Percentiles rank a stretch among this genome's conserved stretches.
Conservation (phyloP, 2,329 filamentous ascomycete species). For the Aspergillus quadrilineatus region DNA sequence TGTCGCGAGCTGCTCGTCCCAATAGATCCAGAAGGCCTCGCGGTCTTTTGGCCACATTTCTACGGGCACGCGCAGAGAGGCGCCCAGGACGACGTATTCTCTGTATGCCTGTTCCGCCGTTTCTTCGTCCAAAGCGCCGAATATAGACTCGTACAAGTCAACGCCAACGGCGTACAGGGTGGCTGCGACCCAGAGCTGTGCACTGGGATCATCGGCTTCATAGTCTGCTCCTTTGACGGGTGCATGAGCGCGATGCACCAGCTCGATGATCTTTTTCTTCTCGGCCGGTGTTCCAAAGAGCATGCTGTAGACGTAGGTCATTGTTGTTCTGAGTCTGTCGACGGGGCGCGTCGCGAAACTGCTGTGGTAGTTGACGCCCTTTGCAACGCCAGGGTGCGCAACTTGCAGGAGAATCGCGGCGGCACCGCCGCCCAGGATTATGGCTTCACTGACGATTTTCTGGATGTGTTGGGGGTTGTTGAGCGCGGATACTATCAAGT, state of each 20-base stretch:
- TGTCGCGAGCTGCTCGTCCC: conserved; percentile 36
- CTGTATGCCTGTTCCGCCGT: conserved; percentile 28
- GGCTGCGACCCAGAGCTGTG: conserved; percentile 45
- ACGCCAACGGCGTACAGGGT: conserved; percentile 41
- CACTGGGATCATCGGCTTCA: conserved; percentile 37
- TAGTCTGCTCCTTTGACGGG: conserved; percentile 35
- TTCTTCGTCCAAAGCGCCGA: conserved; percentile 30
- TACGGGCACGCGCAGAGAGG: conserved; percentile 31
- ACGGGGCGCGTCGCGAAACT: conserved; percentile 36
- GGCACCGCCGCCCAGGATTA: conserved; percentile 38
- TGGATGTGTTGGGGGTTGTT: conserved; percentile 22
- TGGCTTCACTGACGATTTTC: conserved; percentile 35
- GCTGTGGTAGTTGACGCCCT: conserved; percentile 40
- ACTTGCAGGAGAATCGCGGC: conserved; percentile 43
- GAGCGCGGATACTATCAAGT: conserved; percentile 1
- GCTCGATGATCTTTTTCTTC: conserved; percentile 36
- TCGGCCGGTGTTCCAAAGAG: conserved; percentile 36
- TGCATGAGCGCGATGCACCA: conserved; percentile 38
- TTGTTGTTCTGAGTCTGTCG: conserved; percentile 40
- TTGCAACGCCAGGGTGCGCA: conserved; percentile 41
- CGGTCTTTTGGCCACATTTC: conserved; percentile 39
- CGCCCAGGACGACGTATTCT: conserved; percentile 29
- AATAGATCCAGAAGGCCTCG: conserved; percentile 40
- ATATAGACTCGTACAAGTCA: conserved; percentile 38
- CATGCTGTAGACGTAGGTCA: conserved; percentile 44